Evolutionary conservation across 208 protist species (phyloP).

Genomic region (Leptomonas seymouri): DNA sequence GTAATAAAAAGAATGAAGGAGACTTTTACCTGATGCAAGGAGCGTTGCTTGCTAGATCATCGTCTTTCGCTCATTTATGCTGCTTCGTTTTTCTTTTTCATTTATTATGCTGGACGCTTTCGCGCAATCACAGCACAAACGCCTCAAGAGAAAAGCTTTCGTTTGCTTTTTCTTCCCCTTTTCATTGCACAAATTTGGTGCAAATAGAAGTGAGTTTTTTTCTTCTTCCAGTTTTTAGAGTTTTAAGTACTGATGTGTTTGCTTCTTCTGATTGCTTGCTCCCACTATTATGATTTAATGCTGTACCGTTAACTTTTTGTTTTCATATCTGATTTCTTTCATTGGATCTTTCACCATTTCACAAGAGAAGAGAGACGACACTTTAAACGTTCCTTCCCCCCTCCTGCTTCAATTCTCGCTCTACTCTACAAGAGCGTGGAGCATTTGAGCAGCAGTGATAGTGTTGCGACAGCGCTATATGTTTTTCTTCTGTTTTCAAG

Average conservation of each 20-base stretch:
- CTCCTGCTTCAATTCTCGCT: background rate
- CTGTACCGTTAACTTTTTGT: slow-evolving; percentile 2
- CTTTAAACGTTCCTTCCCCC: background rate
- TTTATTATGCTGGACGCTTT: too few species aligned
- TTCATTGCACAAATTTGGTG: background rate
- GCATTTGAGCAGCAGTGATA: background rate
- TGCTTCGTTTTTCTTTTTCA: slow-evolving; percentile 4
- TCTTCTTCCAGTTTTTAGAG: background rate
- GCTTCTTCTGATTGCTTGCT: background rate
- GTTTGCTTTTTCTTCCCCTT: background rate
- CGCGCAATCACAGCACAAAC: too few species aligned
- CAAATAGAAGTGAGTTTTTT: too few species aligned
- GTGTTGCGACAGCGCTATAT: background rate
- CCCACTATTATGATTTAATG: background rate
- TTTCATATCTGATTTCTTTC: slow-evolving; percentile 1
- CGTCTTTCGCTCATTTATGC: background rate
- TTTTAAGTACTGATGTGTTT: background rate
- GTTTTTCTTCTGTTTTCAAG: background rate
- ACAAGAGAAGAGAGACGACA: background rate
- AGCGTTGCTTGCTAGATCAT: background rate
- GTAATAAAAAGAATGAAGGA: background rate
- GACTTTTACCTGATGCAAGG: background rate
- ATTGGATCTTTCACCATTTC: slow-evolving; percentile 3
- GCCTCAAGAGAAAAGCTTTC: background rate
- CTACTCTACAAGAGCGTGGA: background rate